A percentile compares a stretch with the other conserved stretches of the same genome.
phyloP scores from a whole-genome alignment of 176 grass and related monocot species.

The Microstegium vimineum region DNA sequence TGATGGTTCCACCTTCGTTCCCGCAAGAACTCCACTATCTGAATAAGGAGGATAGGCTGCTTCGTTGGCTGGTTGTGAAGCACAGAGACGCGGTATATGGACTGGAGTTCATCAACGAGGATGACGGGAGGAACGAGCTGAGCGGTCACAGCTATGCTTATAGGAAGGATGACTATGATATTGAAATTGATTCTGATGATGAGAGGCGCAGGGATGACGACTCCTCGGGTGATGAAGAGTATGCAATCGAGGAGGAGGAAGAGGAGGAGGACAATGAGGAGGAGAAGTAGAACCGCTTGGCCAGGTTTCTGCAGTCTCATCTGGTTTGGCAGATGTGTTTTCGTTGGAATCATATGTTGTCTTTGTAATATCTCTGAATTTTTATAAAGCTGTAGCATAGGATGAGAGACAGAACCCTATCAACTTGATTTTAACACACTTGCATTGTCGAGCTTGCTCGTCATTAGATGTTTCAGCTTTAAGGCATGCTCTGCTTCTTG shows the following conservation, averaged over 20 bases:
- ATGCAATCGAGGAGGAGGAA: neutral
- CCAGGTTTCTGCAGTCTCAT: neutral
- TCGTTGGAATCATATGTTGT: neutral
- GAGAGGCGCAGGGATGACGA: neutral
- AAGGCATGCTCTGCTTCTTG: neutral
- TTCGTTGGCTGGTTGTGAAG: slow-evolving; percentile 90
- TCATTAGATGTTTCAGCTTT: neutral
- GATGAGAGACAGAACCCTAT: slow-evolving; percentile 10
- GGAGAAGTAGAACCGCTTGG: slow-evolving; percentile 21
- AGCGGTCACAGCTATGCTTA: neutral
- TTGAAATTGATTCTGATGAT: slow-evolving; percentile 2
- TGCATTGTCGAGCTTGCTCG: neutral
- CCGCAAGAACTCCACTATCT: slow-evolving; percentile 82
- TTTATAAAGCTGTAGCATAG: neutral
- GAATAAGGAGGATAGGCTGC: slow-evolving; percentile 85
- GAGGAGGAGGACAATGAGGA: slow-evolving; percentile 9
- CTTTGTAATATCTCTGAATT: neutral
- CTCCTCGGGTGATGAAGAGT: neutral
- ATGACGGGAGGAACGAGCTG: slow-evolving; percentile 46
- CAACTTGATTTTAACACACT: neutral
- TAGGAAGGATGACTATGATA: neutral
- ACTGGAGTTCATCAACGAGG: slow-evolving; percentile 77
- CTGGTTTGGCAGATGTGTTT: neutral
- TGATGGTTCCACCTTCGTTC: slow-evolving; percentile 89
- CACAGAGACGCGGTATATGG: slow-evolving; percentile 73